Conservation (phyloP, 352 stramenopile genomes). For the Aphanomyces cochlioides region DNA sequence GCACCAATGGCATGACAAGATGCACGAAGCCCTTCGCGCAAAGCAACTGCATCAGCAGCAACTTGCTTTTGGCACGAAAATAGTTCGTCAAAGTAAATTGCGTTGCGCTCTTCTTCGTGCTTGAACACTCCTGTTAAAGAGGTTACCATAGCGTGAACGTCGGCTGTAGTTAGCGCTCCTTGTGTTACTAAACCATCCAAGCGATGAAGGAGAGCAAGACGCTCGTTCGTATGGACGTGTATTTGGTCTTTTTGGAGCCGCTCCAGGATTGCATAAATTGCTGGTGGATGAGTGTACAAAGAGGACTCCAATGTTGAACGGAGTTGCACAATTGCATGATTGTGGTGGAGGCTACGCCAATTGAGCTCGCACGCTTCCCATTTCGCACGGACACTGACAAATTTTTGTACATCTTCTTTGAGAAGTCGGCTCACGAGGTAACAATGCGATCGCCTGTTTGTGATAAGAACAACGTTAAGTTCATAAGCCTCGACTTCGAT, state of each 20-base stretch:
- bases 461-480: slow-evolving; percentile 77
- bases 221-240: slow-evolving; percentile 45
- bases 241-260: slow-evolving; percentile 55
- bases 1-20: slow-evolving; percentile 64
- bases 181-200: slow-evolving; percentile 40
- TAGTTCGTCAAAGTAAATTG: slow-evolving; percentile 55
- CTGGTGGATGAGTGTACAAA: slow-evolving; percentile 65
- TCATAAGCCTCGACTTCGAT: slow-evolving; percentile 72
- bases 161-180: slow-evolving; percentile 41
- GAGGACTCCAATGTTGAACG: slow-evolving; percentile 50
- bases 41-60: slow-evolving; percentile 33
- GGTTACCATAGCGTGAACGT: slow-evolving; percentile 42
- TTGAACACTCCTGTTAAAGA: slow-evolving; percentile 49
- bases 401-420: slow-evolving; percentile 62
- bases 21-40: slow-evolving; percentile 51
- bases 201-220: slow-evolving; percentile 47
- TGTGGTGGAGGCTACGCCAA: slow-evolving; percentile 77
- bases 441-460: slow-evolving; percentile 69
- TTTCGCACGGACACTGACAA: slow-evolving; percentile 45
- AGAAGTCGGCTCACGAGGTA: slow-evolving; percentile 64
- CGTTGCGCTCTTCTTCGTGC: slow-evolving; percentile 64
- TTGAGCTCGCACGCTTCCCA: slow-evolving; percentile 59
- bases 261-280: slow-evolving; percentile 52
- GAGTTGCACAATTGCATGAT: slow-evolving; percentile 65
- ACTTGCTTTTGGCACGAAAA: slow-evolving; percentile 42